A percentile compares a stretch with the other conserved stretches of the same genome.
phyloP scores from a whole-genome alignment of 164 flowering plant species.

The Nymphaea thermarum region DNA sequence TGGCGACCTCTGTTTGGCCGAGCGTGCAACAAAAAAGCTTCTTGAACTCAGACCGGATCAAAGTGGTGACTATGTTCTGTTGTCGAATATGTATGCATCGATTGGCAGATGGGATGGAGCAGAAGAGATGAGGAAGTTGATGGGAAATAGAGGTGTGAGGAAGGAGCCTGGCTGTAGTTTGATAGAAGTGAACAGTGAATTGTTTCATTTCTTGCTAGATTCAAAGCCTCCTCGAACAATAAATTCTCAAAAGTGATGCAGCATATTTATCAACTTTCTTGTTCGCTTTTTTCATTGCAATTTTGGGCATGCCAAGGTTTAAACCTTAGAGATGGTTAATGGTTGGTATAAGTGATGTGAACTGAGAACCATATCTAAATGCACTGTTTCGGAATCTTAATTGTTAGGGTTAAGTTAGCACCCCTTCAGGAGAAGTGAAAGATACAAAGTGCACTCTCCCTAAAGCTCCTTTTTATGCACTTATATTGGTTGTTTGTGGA shows the following conservation, averaged over 20 bases:
- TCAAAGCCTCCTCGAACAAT: no score
- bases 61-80: slow-evolving; percentile 61
- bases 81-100: slow-evolving; percentile 58
- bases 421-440: slow-evolving; percentile 6
- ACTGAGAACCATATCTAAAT: slow-evolving; percentile 5
- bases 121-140: slow-evolving; percentile 48
- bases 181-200: slow-evolving; percentile 27
- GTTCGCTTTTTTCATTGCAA: not conserved
- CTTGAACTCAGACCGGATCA: slow-evolving; percentile 35
- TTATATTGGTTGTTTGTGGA: slow-evolving; percentile 6
- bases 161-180: slow-evolving; percentile 41
- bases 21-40: slow-evolving; percentile 35
- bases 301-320: slow-evolving; percentile 3
- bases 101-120: slow-evolving; percentile 51
- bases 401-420: slow-evolving; percentile 7
- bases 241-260: no score
- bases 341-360: slow-evolving; percentile 3
- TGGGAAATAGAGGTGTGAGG: slow-evolving; percentile 47
- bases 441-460: slow-evolving; percentile 5
- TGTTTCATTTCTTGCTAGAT: slow-evolving; percentile 31
- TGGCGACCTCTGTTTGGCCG: slow-evolving; percentile 56
- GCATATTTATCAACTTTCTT: no score
- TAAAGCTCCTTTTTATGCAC: slow-evolving; percentile 7
- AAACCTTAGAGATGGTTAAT: slow-evolving; percentile 5
- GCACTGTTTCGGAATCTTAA: slow-evolving; percentile 9